A percentile compares a stretch with the other conserved stretches of the same genome.
Evolutionary conservation across 2,329 filamentous ascomycete species (phyloP).

Genomic region (Ceratocystis variospora): DNA sequence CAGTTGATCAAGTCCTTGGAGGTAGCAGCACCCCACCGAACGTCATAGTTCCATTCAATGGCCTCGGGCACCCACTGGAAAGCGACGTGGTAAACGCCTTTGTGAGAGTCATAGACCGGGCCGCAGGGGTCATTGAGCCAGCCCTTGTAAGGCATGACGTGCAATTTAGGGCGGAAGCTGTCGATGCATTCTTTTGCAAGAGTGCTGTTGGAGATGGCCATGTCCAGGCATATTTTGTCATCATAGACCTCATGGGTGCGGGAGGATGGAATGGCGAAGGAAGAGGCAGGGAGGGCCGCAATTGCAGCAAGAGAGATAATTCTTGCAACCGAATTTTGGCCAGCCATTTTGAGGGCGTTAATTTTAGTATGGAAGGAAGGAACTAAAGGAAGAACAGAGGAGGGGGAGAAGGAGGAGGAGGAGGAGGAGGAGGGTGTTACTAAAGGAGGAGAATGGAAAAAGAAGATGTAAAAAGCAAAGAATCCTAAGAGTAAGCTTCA

Average conservation of each 20-base stretch:
- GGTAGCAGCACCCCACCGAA: constrained; percentile 28
- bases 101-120: constrained; percentile 33
- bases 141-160: constrained; percentile 29
- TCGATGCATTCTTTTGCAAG: constrained; percentile 11
- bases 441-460: neutral
- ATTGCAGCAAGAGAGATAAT: constrained; percentile 8
- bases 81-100: constrained; percentile 32
- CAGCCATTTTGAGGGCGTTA: constrained; percentile 13
- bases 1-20: constrained; percentile 30
- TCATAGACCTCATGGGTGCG: neutral
- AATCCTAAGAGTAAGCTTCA: neutral
- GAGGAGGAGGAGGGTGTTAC: neutral
- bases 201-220: constrained; percentile 14
- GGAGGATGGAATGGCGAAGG: neutral
- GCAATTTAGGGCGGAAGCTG: constrained; percentile 26
- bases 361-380: neutral
- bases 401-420: neutral
- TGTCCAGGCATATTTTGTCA: constrained; percentile 7
- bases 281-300: neutral
- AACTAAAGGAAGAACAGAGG: constrained; percentile 4
- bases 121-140: constrained; percentile 33
- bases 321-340: constrained; percentile 6
- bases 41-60: constrained; percentile 22
- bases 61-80: constrained; percentile 26
- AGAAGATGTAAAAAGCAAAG: constrained; percentile 1